phyloP scores from a whole-genome alignment of 192 early-diverging fungal genomes.

The Chytriomyces sp. region DNA sequence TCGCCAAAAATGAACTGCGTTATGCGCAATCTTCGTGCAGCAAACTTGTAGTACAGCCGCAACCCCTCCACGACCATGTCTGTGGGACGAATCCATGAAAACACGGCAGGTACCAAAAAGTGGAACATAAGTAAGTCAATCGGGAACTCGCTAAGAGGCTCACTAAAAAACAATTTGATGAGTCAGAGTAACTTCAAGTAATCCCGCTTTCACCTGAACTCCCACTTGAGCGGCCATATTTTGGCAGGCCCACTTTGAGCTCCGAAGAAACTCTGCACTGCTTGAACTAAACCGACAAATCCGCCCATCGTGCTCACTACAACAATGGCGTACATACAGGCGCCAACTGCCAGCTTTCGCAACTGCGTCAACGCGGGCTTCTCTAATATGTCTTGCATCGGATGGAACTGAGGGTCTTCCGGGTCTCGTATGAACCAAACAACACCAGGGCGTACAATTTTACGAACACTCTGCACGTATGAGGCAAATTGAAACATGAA shows the following conservation, averaged over 20 bases:
- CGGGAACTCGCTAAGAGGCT: slow-evolving; percentile 76
- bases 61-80: slow-evolving; percentile 59
- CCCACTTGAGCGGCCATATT: slow-evolving; percentile 65
- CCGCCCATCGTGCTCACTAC: slow-evolving; percentile 77
- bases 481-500: slow-evolving; percentile 95
- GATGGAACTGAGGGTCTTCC: slow-evolving; percentile 92
- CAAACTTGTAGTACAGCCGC: slow-evolving; percentile 72
- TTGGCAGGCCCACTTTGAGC: slow-evolving; percentile 27
- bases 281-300: slow-evolving; percentile 34
- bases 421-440: slow-evolving; percentile 99
- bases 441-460: slow-evolving; percentile 87
- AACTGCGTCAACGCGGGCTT: slow-evolving; percentile 74
- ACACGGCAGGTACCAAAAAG: slow-evolving; percentile 69
- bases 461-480: slow-evolving; percentile 79
- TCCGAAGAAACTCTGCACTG: slow-evolving; percentile 27
- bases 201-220: slow-evolving; percentile 59
- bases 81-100: slow-evolving; percentile 64
- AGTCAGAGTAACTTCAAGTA: slow-evolving; percentile 12
- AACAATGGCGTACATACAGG: slow-evolving; percentile 81
- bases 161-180: slow-evolving; percentile 45
- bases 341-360: slow-evolving; percentile 79
- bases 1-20: slow-evolving; percentile 83
- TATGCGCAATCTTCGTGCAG: slow-evolving; percentile 67
- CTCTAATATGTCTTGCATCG: slow-evolving; percentile 91
- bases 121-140: slow-evolving; percentile 74